A percentile compares a stretch with the other conserved stretches of the same genome.
phyloP scores from a whole-genome alignment of 2,329 filamentous ascomycete species.

The Parascedosporium putredinis region DNA sequence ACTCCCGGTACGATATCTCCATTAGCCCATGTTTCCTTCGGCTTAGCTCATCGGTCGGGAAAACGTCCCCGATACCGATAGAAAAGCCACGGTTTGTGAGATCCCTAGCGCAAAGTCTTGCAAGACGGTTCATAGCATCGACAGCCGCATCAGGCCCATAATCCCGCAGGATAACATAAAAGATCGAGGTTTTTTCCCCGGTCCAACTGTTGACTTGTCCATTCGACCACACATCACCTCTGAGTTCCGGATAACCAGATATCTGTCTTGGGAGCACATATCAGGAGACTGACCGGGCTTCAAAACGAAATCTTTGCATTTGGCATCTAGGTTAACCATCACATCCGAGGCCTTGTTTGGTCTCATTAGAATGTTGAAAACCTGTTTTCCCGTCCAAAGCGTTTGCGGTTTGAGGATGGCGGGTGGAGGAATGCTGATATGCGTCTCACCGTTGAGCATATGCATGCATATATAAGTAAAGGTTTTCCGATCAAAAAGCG shows the following conservation, averaged over 20 bases:
- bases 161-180: slow-evolving; percentile 92
- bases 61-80: slow-evolving; percentile 91
- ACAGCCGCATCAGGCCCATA: slow-evolving; percentile 85
- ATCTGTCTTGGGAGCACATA: slow-evolving; percentile 79
- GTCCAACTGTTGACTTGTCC: slow-evolving; percentile 97
- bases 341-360: slow-evolving; percentile 79
- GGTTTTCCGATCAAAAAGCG: slow-evolving; percentile 80
- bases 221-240: slow-evolving; percentile 96
- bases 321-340: slow-evolving; percentile 83
- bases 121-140: slow-evolving; percentile 84
- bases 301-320: slow-evolving; percentile 72
- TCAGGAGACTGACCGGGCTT: slow-evolving; percentile 48
- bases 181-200: slow-evolving; percentile 95
- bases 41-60: slow-evolving; percentile 62
- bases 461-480: slow-evolving; percentile 88
- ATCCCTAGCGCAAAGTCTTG: slow-evolving; percentile 80
- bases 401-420: slow-evolving; percentile 75
- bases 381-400: slow-evolving; percentile 94
- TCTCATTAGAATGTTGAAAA: slow-evolving; percentile 85
- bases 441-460: slow-evolving; percentile 75
- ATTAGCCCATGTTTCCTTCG: slow-evolving; percentile 68
- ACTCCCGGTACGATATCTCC: slow-evolving; percentile 65
- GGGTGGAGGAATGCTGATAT: slow-evolving; percentile 77
- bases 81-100: slow-evolving; percentile 90
- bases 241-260: slow-evolving; percentile 88